Percentiles rank a stretch among this genome's conserved stretches.
Conservation (phyloP, 2,329 filamentous ascomycete genomes). For the Albophoma yamanashiensis region DNA sequence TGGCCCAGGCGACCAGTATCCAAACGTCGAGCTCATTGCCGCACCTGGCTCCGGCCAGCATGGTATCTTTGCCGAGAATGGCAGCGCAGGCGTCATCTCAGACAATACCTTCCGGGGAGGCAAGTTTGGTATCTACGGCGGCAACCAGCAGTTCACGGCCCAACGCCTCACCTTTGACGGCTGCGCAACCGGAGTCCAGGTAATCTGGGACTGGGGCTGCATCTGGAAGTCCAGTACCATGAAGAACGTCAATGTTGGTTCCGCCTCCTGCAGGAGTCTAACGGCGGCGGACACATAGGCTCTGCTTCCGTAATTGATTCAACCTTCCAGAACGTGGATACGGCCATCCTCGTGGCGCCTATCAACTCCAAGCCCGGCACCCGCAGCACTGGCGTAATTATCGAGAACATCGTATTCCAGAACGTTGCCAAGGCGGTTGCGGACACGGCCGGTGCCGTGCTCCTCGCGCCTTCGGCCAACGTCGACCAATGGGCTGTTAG, state of each 20-base stretch:
- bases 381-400: not conserved
- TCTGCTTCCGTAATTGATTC: constrained; percentile 1
- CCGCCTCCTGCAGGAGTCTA: not conserved
- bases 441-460: not conserved
- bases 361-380: too few species aligned
- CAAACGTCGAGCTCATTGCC: too few species aligned
- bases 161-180: too few species aligned
- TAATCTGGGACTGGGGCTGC: constrained; percentile 69
- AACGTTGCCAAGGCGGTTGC: not conserved
- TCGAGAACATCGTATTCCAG: not conserved
- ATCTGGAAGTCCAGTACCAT: constrained; percentile 21
- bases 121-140: too few species aligned
- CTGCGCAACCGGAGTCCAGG: constrained; percentile 36
- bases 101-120: too few species aligned
- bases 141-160: too few species aligned
- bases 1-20: too few species aligned
- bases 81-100: too few species aligned
- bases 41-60: too few species aligned
- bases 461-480: not conserved
- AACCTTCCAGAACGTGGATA: too few species aligned
- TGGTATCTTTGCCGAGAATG: too few species aligned
- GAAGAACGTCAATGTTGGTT: not conserved
- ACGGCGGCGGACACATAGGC: not conserved
- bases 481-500: not conserved
- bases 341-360: too few species aligned